Conservation (phyloP, 2,329 filamentous ascomycete genomes). For the Nakataea oryzae region DNA sequence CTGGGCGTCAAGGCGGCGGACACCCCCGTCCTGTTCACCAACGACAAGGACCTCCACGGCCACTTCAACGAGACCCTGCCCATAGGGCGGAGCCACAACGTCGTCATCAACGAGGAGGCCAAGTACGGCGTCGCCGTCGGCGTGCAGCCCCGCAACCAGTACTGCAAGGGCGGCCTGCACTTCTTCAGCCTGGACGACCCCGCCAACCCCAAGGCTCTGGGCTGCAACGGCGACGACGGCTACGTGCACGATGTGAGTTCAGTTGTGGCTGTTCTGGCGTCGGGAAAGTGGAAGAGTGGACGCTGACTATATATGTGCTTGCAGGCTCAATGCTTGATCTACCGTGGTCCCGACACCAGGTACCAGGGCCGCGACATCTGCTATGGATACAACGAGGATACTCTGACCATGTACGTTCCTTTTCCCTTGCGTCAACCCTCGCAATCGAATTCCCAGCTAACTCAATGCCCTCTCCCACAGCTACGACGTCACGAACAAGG, state of each 20-base stretch:
- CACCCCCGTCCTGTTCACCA: slow-evolving; percentile 11
- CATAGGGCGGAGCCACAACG: not conserved
- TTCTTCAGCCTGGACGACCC: slow-evolving; percentile 47
- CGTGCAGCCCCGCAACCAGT: slow-evolving; percentile 21
- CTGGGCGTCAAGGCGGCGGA: slow-evolving; percentile 29
- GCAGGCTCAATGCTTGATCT: slow-evolving; percentile 44
- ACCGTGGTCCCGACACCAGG: slow-evolving; percentile 35
- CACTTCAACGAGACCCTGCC: not conserved
- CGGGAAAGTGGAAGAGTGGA: not conserved
- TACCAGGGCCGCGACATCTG: slow-evolving; percentile 42
- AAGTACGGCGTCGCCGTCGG: slow-evolving; percentile 34
- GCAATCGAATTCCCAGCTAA: slow-evolving; percentile 23
- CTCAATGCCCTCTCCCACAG: slow-evolving; percentile 4
- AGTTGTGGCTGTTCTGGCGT: too few species aligned
- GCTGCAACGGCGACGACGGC: slow-evolving; percentile 44
- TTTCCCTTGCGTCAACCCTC: slow-evolving; percentile 12
- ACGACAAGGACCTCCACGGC: not conserved
- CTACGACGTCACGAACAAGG: slow-evolving; percentile 37
- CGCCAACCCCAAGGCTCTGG: slow-evolving; percentile 38
- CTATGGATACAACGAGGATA: slow-evolving; percentile 45
- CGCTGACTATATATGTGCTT: slow-evolving; percentile 7
- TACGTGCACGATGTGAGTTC: slow-evolving; percentile 41
- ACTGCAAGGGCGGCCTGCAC: slow-evolving; percentile 25
- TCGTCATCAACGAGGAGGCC: slow-evolving; percentile 2
- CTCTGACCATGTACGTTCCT: slow-evolving; percentile 37